Evolutionary conservation across 129 eudicot species (phyloP).

Genomic region (Arctium lappa): DNA sequence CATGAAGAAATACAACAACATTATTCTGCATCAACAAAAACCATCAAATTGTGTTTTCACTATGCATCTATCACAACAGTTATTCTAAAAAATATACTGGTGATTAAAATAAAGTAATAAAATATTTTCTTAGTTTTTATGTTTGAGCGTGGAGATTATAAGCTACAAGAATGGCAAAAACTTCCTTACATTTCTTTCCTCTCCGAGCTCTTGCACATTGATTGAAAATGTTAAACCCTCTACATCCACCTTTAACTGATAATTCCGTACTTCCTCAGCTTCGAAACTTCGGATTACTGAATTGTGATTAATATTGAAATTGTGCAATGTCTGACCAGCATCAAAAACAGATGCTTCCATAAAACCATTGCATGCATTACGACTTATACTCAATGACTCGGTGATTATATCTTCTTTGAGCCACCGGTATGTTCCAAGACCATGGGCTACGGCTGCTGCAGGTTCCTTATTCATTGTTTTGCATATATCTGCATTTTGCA

Average conservation of each 20-base stretch:
- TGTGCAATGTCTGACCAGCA: conserved; percentile 54
- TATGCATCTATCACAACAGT: too few relatives aligned
- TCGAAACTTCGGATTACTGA: conserved; percentile 24
- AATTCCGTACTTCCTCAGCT: conserved; percentile 23
- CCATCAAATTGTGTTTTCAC: too few relatives aligned
- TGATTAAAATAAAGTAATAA: not conserved
- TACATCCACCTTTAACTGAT: conserved; percentile 39
- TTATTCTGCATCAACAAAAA: conserved; percentile 45
- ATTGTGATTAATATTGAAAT: conserved; percentile 39
- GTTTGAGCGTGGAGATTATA: not conserved
- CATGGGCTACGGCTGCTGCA: conserved; percentile 54
- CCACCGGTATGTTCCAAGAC: conserved; percentile 97
- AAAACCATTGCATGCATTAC: conserved; percentile 38
- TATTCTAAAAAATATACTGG: too few relatives aligned
- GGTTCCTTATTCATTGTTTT: conserved; percentile 45
- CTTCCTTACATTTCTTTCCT: conserved; percentile 46
- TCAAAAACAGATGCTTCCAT: conserved; percentile 63
- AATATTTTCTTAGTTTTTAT: not conserved
- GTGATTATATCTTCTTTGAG: conserved; percentile 61
- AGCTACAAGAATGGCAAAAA: not conserved
- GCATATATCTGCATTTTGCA: conserved; percentile 52
- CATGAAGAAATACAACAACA: conserved; percentile 77
- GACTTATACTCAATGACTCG: conserved; percentile 35
- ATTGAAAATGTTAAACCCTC: conserved; percentile 41
- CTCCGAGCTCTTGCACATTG: conserved; percentile 68